phyloP scores from a whole-genome alignment of 2,329 filamentous ascomycete genomes.

The Geoglossum cookeanum region DNA sequence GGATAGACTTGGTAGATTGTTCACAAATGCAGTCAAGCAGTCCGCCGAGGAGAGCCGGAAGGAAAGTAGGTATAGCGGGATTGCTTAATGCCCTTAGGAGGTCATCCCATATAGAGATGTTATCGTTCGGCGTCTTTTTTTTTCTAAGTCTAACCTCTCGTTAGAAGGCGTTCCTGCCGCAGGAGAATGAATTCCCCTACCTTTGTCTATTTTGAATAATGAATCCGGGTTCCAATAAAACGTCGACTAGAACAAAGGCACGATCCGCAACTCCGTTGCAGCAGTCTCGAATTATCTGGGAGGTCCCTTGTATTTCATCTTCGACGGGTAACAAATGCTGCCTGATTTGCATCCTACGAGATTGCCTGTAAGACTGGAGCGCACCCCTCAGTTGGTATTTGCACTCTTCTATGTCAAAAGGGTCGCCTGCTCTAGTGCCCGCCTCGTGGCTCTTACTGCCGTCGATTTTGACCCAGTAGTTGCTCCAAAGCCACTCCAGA shows the following conservation, averaged over 20 bases:
- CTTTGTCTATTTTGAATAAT: conserved; percentile 14
- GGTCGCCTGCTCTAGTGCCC: neutral
- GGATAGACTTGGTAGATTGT: neutral
- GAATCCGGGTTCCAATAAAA: conserved; percentile 15
- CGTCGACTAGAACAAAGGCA: conserved; percentile 10
- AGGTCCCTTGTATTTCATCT: conserved; percentile 9
- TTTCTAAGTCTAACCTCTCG: conserved; percentile 9
- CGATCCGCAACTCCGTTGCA: conserved; percentile 13
- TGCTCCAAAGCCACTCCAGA: conserved; percentile 70
- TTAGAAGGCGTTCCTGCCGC: neutral
- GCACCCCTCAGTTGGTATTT: neutral
- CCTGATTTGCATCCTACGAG: neutral
- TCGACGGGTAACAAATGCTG: conserved; percentile 2
- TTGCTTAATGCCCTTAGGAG: conserved; percentile 14
- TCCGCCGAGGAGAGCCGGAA: neutral
- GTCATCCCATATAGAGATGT: conserved; percentile 19
- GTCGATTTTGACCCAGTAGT: conserved; percentile 53
- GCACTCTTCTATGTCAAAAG: conserved; percentile 5
- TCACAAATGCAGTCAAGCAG: neutral
- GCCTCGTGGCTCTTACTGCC: conserved; percentile 4
- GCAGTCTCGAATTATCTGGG: conserved; percentile 14
- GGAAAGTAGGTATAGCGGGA: neutral
- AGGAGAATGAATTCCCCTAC: conserved; percentile 9
- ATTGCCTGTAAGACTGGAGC: neutral
- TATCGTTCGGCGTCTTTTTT: conserved; percentile 14